Base-by-base conservation (phyloP, 805 yeast genomes). In the Cyberlindnera maclurae region DNA sequence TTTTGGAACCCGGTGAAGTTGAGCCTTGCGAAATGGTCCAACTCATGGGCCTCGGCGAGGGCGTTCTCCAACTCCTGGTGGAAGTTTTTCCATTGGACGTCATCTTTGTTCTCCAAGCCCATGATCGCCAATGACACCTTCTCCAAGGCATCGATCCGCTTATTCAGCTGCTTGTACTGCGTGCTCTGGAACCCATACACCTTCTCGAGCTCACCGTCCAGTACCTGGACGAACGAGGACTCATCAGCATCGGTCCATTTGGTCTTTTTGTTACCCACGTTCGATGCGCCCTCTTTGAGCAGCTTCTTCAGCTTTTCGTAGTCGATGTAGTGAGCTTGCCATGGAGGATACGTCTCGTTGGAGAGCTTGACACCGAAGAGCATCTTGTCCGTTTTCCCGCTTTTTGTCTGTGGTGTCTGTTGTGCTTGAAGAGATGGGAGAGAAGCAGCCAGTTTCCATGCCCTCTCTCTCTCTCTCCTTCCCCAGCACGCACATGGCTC, bases 1-100 rank as follows among this genome's bases (percentile, higher is more conserved):
- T 93, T 93, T 52, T 79, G 73, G 64, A 93, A 90, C 1, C 97
- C 98, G 12, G 98, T 90, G 66, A 82, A 93, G 63, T 93, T 93
- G 50, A 90, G 63, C 54, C 98, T 73, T 31, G 94, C 82, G 64
- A 93, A 93, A 57, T 78, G 85, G 59, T 89, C 96, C 50, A 93
- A 68, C 54, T 86, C 90, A 52, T 83, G 85, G 10, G 97, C 85
- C 50, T 76, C 71, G 10, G 77, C 71, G 43, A 93, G 67, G 20
- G 80, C 65, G 43, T 77, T 78, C 55, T 93, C 98, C 49, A 93
- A 68, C 39, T 77, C 74, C 26, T 62, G 61, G 51, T 84, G 86
- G 52, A 87, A 82, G 17, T 62, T 51, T 26, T 67, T 70, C 43
- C 83, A 73, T 45, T 86, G 81, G 45, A 83, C 71, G 33, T 55